Evolutionary conservation across 1,139 yeast genomes (phyloP).

Genomic region (Candida neerlandica): DNA sequence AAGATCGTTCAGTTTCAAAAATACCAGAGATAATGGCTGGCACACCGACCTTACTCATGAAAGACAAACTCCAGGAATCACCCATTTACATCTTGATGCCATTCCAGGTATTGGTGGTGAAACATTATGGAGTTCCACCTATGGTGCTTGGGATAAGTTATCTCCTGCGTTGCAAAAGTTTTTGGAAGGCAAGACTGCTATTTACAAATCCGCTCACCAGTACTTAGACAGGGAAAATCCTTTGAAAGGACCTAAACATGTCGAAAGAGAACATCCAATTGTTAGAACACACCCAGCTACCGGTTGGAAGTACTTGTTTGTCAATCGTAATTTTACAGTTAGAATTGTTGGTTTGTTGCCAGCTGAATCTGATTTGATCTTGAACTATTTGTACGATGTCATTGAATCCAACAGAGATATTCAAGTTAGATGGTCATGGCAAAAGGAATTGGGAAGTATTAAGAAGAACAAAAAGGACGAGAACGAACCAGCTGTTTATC

Average conservation of each 20-base stretch:
- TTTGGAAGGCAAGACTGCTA: slow-evolving; percentile 41
- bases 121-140: slow-evolving; percentile 40
- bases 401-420: slow-evolving; percentile 41
- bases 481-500: slow-evolving; percentile 46
- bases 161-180: slow-evolving; percentile 39
- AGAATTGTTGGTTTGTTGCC: slow-evolving; percentile 41
- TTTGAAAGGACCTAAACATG: slow-evolving; percentile 33
- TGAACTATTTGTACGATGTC: slow-evolving; percentile 35
- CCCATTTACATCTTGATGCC: slow-evolving; percentile 39
- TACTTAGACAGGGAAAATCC: slow-evolving; percentile 36
- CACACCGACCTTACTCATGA: slow-evolving; percentile 41
- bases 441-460: slow-evolving; percentile 9
- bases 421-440: slow-evolving; percentile 60
- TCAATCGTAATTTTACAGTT: slow-evolving; percentile 39
- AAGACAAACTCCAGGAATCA: slow-evolving; percentile 41
- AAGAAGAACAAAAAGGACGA: slow-evolving; percentile 7
- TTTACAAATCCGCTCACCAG: slow-evolving; percentile 38
- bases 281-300: slow-evolving; percentile 48
- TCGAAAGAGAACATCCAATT: slow-evolving; percentile 44
- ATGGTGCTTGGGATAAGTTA: slow-evolving; percentile 42
- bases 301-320: slow-evolving; percentile 44
- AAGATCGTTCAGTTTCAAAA: slow-evolving; percentile 12
- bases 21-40: slow-evolving; percentile 20
- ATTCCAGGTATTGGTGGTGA: slow-evolving; percentile 41
- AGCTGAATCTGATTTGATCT: slow-evolving; percentile 33